Conservation (phyloP, 108 stramenopile genomes). For the Nannochloropsis gaditana region DNA sequence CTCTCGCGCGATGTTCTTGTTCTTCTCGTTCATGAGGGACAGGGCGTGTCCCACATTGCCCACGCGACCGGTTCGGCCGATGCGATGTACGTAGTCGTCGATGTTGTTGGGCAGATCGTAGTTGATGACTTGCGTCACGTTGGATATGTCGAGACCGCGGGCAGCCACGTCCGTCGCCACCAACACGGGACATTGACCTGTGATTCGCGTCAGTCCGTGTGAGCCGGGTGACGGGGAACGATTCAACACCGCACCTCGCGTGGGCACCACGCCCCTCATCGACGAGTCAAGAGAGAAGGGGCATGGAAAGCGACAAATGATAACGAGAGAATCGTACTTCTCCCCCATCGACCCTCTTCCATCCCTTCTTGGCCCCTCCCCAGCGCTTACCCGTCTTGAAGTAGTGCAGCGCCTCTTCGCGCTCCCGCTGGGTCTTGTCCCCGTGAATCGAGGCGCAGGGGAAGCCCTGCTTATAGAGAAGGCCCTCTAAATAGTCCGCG, state of each 20-base stretch:
- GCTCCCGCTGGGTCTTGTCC: constrained; percentile 81
- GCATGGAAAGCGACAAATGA: no score
- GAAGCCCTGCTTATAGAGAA: constrained; percentile 73
- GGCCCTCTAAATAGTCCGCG: constrained; percentile 86
- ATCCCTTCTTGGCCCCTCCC: neutral
- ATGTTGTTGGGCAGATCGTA: constrained; percentile 62
- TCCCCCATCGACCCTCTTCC: no score
- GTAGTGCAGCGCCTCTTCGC: constrained; percentile 58
- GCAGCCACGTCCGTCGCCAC: constrained; percentile 67
- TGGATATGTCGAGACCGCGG: constrained; percentile 63
- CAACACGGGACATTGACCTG: constrained; percentile 53
- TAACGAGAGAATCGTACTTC: no score
- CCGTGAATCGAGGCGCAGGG: constrained; percentile 93
- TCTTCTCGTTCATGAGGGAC: constrained; percentile 60
- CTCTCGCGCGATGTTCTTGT: constrained; percentile 59
- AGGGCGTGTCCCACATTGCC: constrained; percentile 62
- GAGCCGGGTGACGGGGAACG: no score
- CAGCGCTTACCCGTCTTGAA: constrained; percentile 54
- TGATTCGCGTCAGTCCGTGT: neutral
- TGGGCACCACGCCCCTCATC: no score
- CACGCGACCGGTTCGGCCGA: constrained; percentile 64
- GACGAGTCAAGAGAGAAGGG: no score
- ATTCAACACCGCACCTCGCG: no score
- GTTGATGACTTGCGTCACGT: constrained; percentile 64
- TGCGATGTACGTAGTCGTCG: constrained; percentile 66